phyloP scores from a whole-genome alignment of 2,329 filamentous ascomycete species.

The Alternaria panax region DNA sequence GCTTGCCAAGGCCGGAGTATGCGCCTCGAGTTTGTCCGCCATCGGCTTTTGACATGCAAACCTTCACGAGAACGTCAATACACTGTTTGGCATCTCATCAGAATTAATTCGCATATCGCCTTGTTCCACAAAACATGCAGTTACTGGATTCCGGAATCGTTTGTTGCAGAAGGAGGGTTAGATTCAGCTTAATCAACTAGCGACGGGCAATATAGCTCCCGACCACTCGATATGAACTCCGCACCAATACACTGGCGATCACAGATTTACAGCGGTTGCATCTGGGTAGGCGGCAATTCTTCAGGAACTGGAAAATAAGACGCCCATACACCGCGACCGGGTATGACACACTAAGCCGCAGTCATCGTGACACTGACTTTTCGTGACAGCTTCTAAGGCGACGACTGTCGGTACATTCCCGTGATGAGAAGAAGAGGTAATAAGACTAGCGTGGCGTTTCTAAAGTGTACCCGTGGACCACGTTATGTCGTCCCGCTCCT shows the following conservation, averaged over 20 bases:
- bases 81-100: background rate
- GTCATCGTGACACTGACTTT: slow-evolving; percentile 7
- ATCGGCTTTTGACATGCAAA: background rate
- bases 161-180: slow-evolving; percentile 13
- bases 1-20: slow-evolving; percentile 13
- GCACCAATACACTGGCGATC: slow-evolving; percentile 9
- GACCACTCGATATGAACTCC: slow-evolving; percentile 23
- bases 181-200: slow-evolving; percentile 42
- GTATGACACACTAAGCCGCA: slow-evolving; percentile 33
- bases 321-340: slow-evolving; percentile 20
- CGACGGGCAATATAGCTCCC: slow-evolving; percentile 38
- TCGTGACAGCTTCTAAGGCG: background rate
- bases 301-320: slow-evolving; percentile 19
- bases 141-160: slow-evolving; percentile 1
- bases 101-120: background rate
- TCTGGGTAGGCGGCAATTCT: slow-evolving; percentile 18
- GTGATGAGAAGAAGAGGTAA: background rate
- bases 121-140: background rate
- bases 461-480: too few relatives aligned
- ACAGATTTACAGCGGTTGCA: slow-evolving; percentile 7
- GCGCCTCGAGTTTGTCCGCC: slow-evolving; percentile 8
- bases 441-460: background rate
- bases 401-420: background rate
- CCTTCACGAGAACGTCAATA: background rate
- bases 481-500: too few relatives aligned